A percentile compares a stretch with the other conserved stretches of the same genome.
These are phyloP conservation scores for Nigrograna mackinnonii DNA, from an alignment of 2,329 filamentous ascomycete species.

Conservation along the genomic window DNA sequence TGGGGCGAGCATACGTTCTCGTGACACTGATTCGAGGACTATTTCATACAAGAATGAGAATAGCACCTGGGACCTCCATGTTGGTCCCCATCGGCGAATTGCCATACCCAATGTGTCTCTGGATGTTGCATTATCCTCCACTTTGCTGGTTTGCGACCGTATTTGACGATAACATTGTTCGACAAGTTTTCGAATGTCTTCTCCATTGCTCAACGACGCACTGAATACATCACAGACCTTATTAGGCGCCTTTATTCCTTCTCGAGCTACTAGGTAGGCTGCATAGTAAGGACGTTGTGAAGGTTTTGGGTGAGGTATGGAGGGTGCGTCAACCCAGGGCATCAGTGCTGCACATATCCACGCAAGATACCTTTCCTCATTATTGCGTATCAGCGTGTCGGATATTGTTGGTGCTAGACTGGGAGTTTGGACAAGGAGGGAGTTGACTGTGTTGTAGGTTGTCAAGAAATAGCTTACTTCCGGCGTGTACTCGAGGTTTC, in stretches of 20 bases:
- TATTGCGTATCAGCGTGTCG: slow-evolving; percentile 59
- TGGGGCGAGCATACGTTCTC: slow-evolving; percentile 49
- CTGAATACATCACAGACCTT: slow-evolving; percentile 71
- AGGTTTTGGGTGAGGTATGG: slow-evolving; percentile 54
- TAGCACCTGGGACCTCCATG: slow-evolving; percentile 74
- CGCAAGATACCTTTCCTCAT: slow-evolving; percentile 69
- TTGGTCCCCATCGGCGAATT: slow-evolving; percentile 71
- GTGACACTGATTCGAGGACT: slow-evolving; percentile 40
- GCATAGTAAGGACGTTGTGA: slow-evolving; percentile 41
- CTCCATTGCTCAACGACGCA: slow-evolving; percentile 64
- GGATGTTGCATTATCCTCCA: slow-evolving; percentile 42
- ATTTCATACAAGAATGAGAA: slow-evolving; percentile 70
- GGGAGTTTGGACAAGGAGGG: slow-evolving; percentile 9
- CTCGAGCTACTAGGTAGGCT: slow-evolving; percentile 67
- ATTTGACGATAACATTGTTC: slow-evolving; percentile 52
- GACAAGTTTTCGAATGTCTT: slow-evolving; percentile 67
- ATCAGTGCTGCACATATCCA: slow-evolving; percentile 78
- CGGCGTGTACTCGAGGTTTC: slow-evolving; percentile 56
- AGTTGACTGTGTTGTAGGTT: slow-evolving; percentile 65
- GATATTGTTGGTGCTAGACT: slow-evolving; percentile 37
- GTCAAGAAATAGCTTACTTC: slow-evolving; percentile 63
- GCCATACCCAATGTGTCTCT: slow-evolving; percentile 74
- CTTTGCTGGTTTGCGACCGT: slow-evolving; percentile 50
- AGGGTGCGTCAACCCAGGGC: slow-evolving; percentile 67
- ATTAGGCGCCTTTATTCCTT: slow-evolving; percentile 80